phyloP scores from a whole-genome alignment of 129 eudicot species.

The Rutidosis leptorrhynchoides region DNA sequence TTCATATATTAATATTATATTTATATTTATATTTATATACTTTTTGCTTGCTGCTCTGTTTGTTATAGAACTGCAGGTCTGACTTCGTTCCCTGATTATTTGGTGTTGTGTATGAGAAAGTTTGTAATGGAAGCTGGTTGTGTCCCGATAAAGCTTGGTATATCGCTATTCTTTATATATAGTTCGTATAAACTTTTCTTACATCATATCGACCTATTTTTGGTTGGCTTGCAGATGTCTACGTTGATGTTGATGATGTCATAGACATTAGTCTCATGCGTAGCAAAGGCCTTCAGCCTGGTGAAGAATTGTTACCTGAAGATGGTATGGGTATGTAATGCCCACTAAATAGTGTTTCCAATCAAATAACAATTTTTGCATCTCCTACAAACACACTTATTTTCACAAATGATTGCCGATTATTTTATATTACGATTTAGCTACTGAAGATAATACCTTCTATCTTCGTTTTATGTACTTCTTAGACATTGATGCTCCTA shows the following conservation, averaged over 20 bases:
- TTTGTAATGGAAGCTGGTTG: slow-evolving; percentile 96
- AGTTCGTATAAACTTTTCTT: not conserved
- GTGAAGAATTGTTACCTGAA: slow-evolving; percentile 87
- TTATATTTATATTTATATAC: not conserved
- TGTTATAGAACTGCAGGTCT: slow-evolving; percentile 72
- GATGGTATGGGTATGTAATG: slow-evolving; percentile 50
- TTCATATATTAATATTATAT: too few species aligned
- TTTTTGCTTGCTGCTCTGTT: not conserved
- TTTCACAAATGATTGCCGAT: not conserved
- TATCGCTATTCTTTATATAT: not conserved
- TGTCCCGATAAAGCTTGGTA: slow-evolving; percentile 98
- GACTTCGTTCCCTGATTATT: slow-evolving; percentile 91
- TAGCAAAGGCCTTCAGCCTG: slow-evolving; percentile 90
- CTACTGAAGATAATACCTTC: slow-evolving; percentile 21
- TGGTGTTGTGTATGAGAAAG: slow-evolving; percentile 96
- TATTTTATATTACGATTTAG: slow-evolving; percentile 30
- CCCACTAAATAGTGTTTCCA: not conserved
- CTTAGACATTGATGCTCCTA: slow-evolving; percentile 86
- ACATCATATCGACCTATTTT: slow-evolving; percentile 8
- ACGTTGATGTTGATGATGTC: slow-evolving; percentile 78
- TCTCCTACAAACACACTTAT: not conserved
- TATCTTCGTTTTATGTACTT: not conserved
- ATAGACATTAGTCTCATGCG: slow-evolving; percentile 87
- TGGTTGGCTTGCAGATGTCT: slow-evolving; percentile 58
- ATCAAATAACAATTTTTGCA: not conserved